Conservation (phyloP, 306 rosid species). For the Acacia acuminata region DNA sequence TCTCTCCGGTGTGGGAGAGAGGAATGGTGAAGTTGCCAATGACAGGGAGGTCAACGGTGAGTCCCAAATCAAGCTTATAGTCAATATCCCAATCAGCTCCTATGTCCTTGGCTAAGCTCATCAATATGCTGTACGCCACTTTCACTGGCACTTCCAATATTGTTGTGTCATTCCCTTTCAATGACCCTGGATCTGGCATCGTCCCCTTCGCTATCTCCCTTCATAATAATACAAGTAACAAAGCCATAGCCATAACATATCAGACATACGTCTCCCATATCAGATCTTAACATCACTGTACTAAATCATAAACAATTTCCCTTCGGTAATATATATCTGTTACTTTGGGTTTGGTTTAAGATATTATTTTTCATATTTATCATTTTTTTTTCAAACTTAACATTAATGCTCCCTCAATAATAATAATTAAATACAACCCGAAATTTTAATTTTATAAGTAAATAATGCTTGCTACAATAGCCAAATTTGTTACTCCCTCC, state of each 20-base stretch:
- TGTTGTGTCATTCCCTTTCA: conserved; percentile 59
- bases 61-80: conserved; percentile 58
- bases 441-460: too few relatives aligned
- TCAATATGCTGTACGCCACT: conserved; percentile 59
- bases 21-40: conserved; percentile 83
- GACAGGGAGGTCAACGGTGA: conserved; percentile 73
- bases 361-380: too few relatives aligned
- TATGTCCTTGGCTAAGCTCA: conserved; percentile 66
- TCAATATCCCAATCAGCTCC: conserved; percentile 88
- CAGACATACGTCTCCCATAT: neutral
- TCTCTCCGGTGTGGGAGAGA: conserved; percentile 71
- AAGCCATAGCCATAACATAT: too few relatives aligned
- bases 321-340: too few relatives aligned
- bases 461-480: too few relatives aligned
- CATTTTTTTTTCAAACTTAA: too few relatives aligned
- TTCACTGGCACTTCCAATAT: conserved; percentile 62
- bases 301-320: too few relatives aligned
- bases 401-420: too few relatives aligned
- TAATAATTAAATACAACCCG: too few relatives aligned
- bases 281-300: too few relatives aligned
- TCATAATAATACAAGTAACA: neutral
- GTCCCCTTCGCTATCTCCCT: conserved; percentile 77
- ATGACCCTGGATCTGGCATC: conserved; percentile 79
- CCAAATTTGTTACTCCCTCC: too few relatives aligned
- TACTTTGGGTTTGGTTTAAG: too few relatives aligned